A percentile compares a stretch with the other conserved stretches of the same genome.
phyloP scores from a whole-genome alignment of 306 rosid species.

The Prunus mira region DNA sequence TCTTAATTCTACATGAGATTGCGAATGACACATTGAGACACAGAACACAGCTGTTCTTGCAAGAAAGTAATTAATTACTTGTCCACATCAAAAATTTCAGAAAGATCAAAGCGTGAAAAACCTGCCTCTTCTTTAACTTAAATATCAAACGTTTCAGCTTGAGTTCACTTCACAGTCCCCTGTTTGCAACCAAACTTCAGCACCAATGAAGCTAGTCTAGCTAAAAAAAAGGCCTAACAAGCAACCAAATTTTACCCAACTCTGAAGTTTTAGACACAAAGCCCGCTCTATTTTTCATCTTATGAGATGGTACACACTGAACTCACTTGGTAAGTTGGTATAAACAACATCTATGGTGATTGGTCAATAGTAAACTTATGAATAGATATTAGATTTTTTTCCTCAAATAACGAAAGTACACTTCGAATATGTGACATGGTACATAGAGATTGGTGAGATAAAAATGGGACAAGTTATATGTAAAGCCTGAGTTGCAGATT shows the following conservation, averaged over 20 bases:
- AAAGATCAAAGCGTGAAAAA: neutral
- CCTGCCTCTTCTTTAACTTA: neutral
- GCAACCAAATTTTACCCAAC: neutral
- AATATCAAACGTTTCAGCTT: neutral
- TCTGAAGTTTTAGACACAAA: neutral
- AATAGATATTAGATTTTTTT: neutral
- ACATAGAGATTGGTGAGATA: neutral
- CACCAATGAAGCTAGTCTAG: neutral
- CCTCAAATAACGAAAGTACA: neutral
- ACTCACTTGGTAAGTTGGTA: neutral
- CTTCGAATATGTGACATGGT: neutral
- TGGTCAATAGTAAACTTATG: neutral
- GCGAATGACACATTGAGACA: neutral
- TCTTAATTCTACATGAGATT: neutral
- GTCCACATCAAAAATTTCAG: neutral
- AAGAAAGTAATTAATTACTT: neutral
- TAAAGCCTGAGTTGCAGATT: neutral
- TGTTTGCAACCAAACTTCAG: neutral
- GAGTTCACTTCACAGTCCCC: neutral
- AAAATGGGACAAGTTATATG: neutral
- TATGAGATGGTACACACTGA: neutral
- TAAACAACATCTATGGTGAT: neutral
- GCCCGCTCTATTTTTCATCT: neutral
- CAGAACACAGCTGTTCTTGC: neutral
- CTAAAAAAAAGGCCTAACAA: neutral